These are phyloP conservation scores for Dioszegia hungarica DNA, from an alignment of 768 basidiomycete genomes.

Conservation along the genomic window DNA sequence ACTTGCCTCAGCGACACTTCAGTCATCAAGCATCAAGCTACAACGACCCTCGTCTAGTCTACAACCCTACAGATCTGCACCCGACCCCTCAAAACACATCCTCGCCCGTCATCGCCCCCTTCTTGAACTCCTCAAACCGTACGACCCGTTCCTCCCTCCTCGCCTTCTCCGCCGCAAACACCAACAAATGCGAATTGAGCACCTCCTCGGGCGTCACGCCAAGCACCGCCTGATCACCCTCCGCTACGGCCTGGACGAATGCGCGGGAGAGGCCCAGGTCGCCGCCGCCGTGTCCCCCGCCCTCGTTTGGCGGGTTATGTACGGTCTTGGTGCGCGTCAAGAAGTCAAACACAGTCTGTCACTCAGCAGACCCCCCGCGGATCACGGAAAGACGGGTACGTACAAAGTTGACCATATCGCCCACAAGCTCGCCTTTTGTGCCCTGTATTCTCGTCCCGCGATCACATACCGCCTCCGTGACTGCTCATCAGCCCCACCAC, in stretches of 20 bases:
- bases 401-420: constrained; percentile 66
- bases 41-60: too few species aligned
- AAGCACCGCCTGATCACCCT: constrained; percentile 60
- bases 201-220: constrained; percentile 64
- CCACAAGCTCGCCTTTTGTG: constrained; percentile 80
- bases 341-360: constrained; percentile 66
- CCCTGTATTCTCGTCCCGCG: constrained; percentile 83
- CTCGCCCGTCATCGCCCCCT: constrained; percentile 5
- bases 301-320: constrained; percentile 57
- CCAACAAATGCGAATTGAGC: constrained; percentile 71
- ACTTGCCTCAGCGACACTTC: too few species aligned
- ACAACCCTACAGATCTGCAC: too few species aligned
- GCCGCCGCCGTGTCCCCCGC: constrained; percentile 77
- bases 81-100: constrained; percentile 8
- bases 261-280: constrained; percentile 69
- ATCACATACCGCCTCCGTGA: constrained; percentile 67
- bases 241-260: constrained; percentile 71
- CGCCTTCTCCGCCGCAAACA: constrained; percentile 81
- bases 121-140: constrained; percentile 64
- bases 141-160: constrained; percentile 65
- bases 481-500: constrained; percentile 42
- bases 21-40: too few species aligned
- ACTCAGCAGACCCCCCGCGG: background rate
- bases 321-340: constrained; percentile 51
- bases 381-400: background rate